Evolutionary conservation across 352 stramenopile genomes (phyloP).

Genomic region (Globisporangium polare): DNA sequence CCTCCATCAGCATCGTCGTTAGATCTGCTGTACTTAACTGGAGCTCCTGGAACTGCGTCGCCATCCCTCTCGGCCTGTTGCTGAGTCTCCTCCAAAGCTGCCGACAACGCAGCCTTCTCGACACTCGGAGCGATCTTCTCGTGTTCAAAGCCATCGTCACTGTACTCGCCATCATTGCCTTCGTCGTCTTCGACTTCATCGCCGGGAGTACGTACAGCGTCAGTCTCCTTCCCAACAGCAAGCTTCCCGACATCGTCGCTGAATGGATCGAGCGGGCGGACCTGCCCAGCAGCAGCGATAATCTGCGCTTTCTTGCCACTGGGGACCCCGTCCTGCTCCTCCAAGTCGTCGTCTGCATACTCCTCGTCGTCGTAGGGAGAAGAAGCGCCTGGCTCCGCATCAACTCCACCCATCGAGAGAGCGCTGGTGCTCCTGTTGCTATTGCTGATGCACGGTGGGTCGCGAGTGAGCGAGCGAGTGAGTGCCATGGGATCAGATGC

Average conservation of each 20-base stretch:
- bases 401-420: neutral
- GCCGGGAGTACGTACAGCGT: neutral
- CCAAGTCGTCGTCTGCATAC: slow-evolving; percentile 10
- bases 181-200: neutral
- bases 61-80: neutral
- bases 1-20: neutral
- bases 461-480: neutral
- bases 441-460: neutral
- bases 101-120: too few relatives aligned
- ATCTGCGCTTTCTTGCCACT: neutral
- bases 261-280: neutral
- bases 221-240: neutral
- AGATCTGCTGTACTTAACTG: neutral
- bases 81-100: neutral
- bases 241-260: neutral
- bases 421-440: neutral
- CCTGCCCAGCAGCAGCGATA: neutral
- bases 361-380: neutral
- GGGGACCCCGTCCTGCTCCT: neutral
- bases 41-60: neutral
- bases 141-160: slow-evolving; percentile 10
- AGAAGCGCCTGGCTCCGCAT: neutral
- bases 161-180: neutral
- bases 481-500: neutral
- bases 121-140: neutral